Base-by-base conservation (phyloP, 306 rosid species). In the Canavalia gladiata region DNA sequence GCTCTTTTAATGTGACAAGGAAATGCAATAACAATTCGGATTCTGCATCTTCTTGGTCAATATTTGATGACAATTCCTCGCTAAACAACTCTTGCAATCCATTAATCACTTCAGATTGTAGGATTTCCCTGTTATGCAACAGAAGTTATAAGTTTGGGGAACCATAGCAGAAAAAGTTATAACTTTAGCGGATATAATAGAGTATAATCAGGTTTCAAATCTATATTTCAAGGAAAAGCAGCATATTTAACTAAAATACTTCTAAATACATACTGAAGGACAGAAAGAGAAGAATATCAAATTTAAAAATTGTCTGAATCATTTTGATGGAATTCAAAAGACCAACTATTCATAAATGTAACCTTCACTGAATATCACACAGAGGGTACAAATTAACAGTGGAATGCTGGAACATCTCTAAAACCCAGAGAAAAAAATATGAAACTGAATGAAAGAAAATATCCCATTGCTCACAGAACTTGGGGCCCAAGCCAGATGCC, bases 71-170 rank as follows among this genome's bases (percentile, higher is more conserved):
- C 82, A 89, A 62, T 70, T 92, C 94, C 86, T 84, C 88, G 52
- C 74, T 77, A 68, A 50, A 78, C 62, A 81, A 81, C 84, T 89
- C 92, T 60, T 82, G 84, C 85, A 86, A 81, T 81, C 91, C 92
- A 68, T 80, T 87, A 56, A 91, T 78, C 81, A 95, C 84, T 86
- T 95, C 99, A 64, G 97, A 95, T 87, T 90, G 94, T 75, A 92
- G 90, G 82, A 95, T 93, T 83, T 91, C 94, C 94, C 99, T 95
- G 97, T 80, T 55, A 65, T 34, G 83, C 81, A 81, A 72, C 82
- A 90, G 69, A 56, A 75, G 66, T 67, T 79, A 45, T 37, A 81
- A 58, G 39, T 83, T 78, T 55, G 80, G 85, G 52, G 56, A 58
- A 82, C 45, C 81, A 34, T 8, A 57, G 47, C 81, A 81, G 68